Evolutionary conservation across 805 yeast genomes (phyloP).

Genomic region (Lipomyces yamanashiensis): DNA sequence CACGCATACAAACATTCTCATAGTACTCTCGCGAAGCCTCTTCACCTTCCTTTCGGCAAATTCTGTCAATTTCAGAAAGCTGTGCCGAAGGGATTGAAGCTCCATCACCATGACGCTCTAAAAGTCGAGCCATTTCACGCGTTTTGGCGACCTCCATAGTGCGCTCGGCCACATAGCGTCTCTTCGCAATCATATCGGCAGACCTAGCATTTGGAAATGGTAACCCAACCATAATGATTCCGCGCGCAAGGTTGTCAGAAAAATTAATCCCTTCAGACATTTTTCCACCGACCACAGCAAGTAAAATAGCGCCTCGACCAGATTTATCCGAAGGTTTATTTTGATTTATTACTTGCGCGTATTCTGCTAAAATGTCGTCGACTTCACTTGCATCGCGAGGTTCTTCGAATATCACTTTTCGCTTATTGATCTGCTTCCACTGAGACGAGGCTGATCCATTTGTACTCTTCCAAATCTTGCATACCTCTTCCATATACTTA

Average conservation of each 20-base stretch:
- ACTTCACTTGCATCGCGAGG: constrained; percentile 52
- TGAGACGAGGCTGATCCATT: constrained; percentile 34
- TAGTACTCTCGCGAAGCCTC: constrained; percentile 61
- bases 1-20: constrained; percentile 86
- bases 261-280: constrained; percentile 94
- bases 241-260: constrained; percentile 83
- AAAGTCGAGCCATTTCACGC: not conserved
- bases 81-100: not conserved
- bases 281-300: constrained; percentile 91
- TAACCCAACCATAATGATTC: constrained; percentile 81
- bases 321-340: not conserved
- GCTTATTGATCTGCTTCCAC: constrained; percentile 42
- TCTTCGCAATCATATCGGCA: constrained; percentile 77
- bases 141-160: constrained; percentile 52
- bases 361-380: constrained; percentile 55
- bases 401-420: constrained; percentile 58
- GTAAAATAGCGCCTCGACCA: constrained; percentile 62
- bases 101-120: not conserved
- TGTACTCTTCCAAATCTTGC: constrained; percentile 56
- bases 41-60: constrained; percentile 50
- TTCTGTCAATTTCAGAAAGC: constrained; percentile 42
- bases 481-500: constrained; percentile 61
- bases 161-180: constrained; percentile 62
- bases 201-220: constrained; percentile 87
- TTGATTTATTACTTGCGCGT: constrained; percentile 50